Evolutionary conservation across 169 alveolate species (phyloP), one percentile per base, ranked within the genome.

Genomic region (Cryptosporidium ubiquitum): DNA sequence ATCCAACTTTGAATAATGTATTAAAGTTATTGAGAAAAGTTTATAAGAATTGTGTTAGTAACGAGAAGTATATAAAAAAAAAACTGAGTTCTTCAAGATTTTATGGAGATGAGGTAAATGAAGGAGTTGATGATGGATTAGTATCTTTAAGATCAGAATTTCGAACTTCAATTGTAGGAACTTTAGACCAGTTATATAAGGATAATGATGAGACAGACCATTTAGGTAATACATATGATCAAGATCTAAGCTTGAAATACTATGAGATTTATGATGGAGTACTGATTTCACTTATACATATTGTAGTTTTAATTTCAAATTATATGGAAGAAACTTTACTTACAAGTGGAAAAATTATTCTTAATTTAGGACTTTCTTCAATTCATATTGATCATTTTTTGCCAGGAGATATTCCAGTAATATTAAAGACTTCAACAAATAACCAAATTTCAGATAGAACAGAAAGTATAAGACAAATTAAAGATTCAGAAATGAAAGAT

Each of bases 401-500:
- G 40, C 95, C 92, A 68, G 98, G 97, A 33, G 96, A 93, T 79
- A 93, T 94, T 20, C 98, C 98, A 33, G 98, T 95, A 42, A 95
- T 96, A 14, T 86, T 96, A 58, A 95, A 95, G 84, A 93, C 94
- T 51, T 91, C 95, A 20, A 91, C 93, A 20, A 94, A 23, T 20
- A 66, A 66, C 26, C 44, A 39, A 16, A 20, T 33, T 20, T 66
- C 40, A 23, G 44, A 33, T 66, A 37, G 44, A 33, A 31, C 44
- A n/a, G 51, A 55, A 7, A 55, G 6, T 55, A 5, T 26, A 55
- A 55, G 66, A 23, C 66, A 20, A 26, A n/a, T 55, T 5, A 20
- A 26, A n/a, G 66, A 23, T 70, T 70, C 47, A 7, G 61, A 42
- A 39, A 39, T 18, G n/a, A 68, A 33, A 6, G 61, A 68, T 16